These are phyloP conservation scores for Ensete ventricosum DNA, from an alignment of 176 grass and related monocot genomes.

Conservation along the genomic window DNA sequence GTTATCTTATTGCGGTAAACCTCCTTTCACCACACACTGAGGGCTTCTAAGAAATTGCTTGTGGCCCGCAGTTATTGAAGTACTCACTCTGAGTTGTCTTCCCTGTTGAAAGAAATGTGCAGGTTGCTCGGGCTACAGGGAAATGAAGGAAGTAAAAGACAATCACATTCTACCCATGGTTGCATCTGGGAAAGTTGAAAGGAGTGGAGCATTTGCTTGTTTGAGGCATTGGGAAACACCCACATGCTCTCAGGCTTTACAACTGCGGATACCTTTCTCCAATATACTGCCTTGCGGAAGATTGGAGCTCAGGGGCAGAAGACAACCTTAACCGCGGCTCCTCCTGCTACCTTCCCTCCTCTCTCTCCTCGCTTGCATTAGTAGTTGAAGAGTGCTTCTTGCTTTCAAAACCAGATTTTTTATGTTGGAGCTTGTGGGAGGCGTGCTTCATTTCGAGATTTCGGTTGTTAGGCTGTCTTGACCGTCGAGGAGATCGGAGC, in stretches of 20 bases:
- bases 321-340: neutral
- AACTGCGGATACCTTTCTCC: neutral
- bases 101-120: neutral
- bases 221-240: neutral
- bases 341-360: neutral
- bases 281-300: neutral
- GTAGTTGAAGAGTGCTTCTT: neutral
- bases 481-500: too few relatives aligned
- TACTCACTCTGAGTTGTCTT: neutral
- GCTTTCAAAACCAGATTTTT: neutral
- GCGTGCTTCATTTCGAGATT: neutral
- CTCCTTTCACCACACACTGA: too few relatives aligned
- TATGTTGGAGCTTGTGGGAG: neutral
- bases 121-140: neutral
- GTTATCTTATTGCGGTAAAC: too few relatives aligned
- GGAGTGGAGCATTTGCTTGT: conserved; percentile 3
- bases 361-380: neutral
- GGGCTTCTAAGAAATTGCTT: too few relatives aligned
- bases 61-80: too few relatives aligned
- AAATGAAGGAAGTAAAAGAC: neutral
- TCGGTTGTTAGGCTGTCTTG: neutral
- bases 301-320: neutral
- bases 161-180: neutral
- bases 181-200: neutral
- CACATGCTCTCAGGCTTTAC: conserved; percentile 10